phyloP scores from a whole-genome alignment of 129 eudicot genomes.

The Lactuca saligna region DNA sequence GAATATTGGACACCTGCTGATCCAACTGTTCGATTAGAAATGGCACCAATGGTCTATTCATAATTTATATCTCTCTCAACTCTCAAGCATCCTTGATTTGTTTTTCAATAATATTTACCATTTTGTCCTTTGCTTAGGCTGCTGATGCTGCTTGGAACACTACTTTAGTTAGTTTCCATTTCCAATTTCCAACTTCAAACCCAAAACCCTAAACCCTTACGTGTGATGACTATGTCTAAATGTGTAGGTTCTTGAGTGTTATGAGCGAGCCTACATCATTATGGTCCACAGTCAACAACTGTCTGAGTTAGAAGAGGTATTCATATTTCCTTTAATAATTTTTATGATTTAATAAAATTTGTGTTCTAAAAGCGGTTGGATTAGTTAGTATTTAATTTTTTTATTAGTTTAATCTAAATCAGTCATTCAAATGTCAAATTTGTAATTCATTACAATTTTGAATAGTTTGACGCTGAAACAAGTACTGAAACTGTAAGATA shows the following conservation, averaged over 20 bases:
- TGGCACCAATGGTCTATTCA: no score
- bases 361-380: slow-evolving; percentile 56
- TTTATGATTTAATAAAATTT: background rate
- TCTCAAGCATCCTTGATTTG: slow-evolving; percentile 8
- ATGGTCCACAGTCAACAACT: slow-evolving; percentile 97
- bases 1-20: no score
- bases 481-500: no score
- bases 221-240: slow-evolving; percentile 9
- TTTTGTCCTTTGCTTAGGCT: no score
- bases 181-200: no score
- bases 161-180: slow-evolving; percentile 84
- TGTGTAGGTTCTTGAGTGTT: slow-evolving; percentile 90
- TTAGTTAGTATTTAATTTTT: slow-evolving; percentile 48
- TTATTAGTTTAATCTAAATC: background rate
- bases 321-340: background rate
- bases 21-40: no score
- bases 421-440: no score
- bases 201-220: no score
- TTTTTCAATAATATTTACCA: slow-evolving; percentile 19
- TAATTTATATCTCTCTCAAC: no score
- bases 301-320: no score
- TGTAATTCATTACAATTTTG: no score
- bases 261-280: slow-evolving; percentile 92
- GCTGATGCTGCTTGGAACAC: slow-evolving; percentile 98
- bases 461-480: no score